A percentile compares a stretch with the other conserved stretches of the same genome.
Conservation (phyloP, 768 basidiomycete genomes). For the Holtermanniella nyarrowii region DNA sequence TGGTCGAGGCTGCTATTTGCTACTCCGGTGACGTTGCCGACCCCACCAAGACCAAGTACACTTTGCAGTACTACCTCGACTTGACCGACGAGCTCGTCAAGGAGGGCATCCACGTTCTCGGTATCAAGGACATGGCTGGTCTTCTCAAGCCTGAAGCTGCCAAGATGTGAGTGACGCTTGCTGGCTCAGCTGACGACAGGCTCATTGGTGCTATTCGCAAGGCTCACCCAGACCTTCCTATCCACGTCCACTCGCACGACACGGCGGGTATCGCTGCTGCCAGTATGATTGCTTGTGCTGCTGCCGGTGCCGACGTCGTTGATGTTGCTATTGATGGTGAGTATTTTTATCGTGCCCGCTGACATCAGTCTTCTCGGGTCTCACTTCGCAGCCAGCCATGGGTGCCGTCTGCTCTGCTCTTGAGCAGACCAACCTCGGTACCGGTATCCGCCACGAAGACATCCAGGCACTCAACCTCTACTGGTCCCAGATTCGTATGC, state of each 20-base stretch:
- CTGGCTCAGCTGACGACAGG: slow-evolving; percentile 42
- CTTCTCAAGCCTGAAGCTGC: slow-evolving; percentile 90
- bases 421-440: slow-evolving; percentile 86
- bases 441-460: slow-evolving; percentile 92
- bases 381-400: slow-evolving; percentile 98
- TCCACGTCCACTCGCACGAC: slow-evolving; percentile 99
- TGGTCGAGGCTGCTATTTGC: slow-evolving; percentile 92
- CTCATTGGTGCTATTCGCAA: slow-evolving; percentile 89
- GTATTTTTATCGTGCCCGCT: slow-evolving; percentile 33
- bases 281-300: slow-evolving; percentile 92
- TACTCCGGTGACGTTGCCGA: slow-evolving; percentile 96
- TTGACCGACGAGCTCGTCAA: slow-evolving; percentile 84
- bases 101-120: slow-evolving; percentile 92
- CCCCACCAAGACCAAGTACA: slow-evolving; percentile 93
- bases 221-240: slow-evolving; percentile 93
- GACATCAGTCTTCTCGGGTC: slow-evolving; percentile 79
- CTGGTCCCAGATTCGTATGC: slow-evolving; percentile 92
- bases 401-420: slow-evolving; percentile 89
- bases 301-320: slow-evolving; percentile 95
- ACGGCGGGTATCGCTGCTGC: slow-evolving; percentile 96
- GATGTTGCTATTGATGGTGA: slow-evolving; percentile 97
- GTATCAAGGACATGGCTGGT: slow-evolving; percentile 99
- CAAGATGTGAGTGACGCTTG: slow-evolving; percentile 53
- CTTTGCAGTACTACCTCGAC: slow-evolving; percentile 91
- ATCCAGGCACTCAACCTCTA: slow-evolving; percentile 95